Evolutionary conservation across 108 stramenopile species (phyloP).

Genomic region (Fistulifera solaris): DNA sequence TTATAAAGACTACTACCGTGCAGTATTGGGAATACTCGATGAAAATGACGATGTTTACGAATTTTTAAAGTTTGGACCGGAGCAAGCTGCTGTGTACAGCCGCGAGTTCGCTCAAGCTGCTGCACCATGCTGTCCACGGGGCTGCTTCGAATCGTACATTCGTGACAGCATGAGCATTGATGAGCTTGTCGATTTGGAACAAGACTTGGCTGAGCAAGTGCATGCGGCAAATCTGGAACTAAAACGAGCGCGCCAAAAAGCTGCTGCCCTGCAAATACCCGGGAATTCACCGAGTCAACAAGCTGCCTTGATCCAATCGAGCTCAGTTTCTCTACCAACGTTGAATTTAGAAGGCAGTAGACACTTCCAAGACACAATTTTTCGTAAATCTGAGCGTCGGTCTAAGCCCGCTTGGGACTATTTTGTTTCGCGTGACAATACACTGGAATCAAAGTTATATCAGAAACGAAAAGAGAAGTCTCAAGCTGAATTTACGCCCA

Average conservation of each 20-base stretch:
- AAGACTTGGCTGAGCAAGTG: slow-evolving; percentile 35
- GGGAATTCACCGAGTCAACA: neutral
- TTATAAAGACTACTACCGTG: too few species aligned
- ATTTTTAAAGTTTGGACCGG: slow-evolving; percentile 52
- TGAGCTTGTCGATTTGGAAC: slow-evolving; percentile 50
- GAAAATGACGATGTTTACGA: too few species aligned
- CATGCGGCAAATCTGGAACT: slow-evolving; percentile 49
- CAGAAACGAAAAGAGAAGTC: neutral
- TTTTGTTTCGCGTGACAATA: too few species aligned
- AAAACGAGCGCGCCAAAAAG: slow-evolving; percentile 32
- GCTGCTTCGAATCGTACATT: slow-evolving; percentile 54
- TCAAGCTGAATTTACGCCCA: too few species aligned
- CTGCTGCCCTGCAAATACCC: neutral
- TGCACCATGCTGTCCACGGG: slow-evolving; percentile 70
- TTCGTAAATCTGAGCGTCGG: too few species aligned
- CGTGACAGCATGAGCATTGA: slow-evolving; percentile 31
- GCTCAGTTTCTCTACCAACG: neutral
- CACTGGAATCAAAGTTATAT: neutral
- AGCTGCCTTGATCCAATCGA: neutral
- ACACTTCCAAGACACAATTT: too few species aligned
- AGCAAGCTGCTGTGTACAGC: slow-evolving; percentile 72
- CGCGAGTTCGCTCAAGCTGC: slow-evolving; percentile 81
- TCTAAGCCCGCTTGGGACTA: too few species aligned
- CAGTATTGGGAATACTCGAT: too few species aligned
- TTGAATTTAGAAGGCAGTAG: too few species aligned